Percentiles rank a stretch among this genome's conserved stretches.
These are phyloP conservation scores for Lactarius hengduanensis DNA, from an alignment of 768 basidiomycete species.

Conservation along the genomic window DNA sequence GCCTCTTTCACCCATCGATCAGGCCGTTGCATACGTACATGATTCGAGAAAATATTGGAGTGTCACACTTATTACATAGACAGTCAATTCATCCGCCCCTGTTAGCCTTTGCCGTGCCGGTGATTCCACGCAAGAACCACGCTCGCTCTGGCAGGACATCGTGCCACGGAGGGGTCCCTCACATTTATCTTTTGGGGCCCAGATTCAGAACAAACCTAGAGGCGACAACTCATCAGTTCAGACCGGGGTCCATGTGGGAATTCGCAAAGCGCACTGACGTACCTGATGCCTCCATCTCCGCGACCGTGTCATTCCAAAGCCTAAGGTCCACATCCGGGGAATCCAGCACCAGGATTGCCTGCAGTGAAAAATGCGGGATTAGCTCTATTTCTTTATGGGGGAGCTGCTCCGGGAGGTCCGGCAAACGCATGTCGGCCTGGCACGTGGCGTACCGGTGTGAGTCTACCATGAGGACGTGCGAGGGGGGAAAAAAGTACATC, in stretches of 20 bases:
- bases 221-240: slow-evolving; percentile 2
- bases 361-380: slow-evolving; percentile 21
- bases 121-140: background rate
- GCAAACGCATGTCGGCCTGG: slow-evolving; percentile 17
- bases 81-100: background rate
- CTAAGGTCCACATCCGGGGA: slow-evolving; percentile 27
- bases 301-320: slow-evolving; percentile 27
- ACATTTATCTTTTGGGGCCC: background rate
- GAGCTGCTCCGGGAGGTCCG: slow-evolving; percentile 9
- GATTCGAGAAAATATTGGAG: background rate
- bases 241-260: background rate
- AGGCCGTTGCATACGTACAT: background rate
- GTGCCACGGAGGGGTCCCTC: background rate
- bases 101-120: background rate
- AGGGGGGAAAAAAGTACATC: background rate
- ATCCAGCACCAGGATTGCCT: slow-evolving; percentile 29
- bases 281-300: slow-evolving; percentile 29
- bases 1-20: background rate
- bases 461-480: background rate
- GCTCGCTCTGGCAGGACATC: background rate
- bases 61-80: background rate
- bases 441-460: background rate
- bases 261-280: slow-evolving; percentile 1
- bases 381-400: slow-evolving; percentile 14
- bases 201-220: slow-evolving; percentile 14